A percentile compares a stretch with the other conserved stretches of the same genome.
Evolutionary conservation across 2,329 filamentous ascomycete species (phyloP).

Genomic region (Aureobasidium mangrovei): DNA sequence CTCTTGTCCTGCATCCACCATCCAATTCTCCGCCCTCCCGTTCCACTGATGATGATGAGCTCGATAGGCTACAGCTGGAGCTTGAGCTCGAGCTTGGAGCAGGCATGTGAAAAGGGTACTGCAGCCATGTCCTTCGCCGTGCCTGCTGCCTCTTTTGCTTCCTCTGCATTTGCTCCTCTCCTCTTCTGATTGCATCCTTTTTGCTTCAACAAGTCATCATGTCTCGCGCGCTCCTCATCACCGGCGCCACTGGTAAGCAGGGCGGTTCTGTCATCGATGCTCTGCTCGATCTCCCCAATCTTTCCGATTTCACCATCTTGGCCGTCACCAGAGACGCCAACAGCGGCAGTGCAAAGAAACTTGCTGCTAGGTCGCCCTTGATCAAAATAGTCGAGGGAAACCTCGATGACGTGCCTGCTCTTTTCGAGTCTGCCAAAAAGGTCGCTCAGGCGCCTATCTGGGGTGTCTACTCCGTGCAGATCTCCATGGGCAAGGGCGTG

Average conservation of each 20-base stretch:
- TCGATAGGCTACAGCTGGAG: background rate
- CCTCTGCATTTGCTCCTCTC: background rate
- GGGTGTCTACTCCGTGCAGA: slow-evolving; percentile 55
- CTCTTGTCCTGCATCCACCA: background rate
- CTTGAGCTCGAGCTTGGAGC: background rate
- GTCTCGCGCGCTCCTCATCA: slow-evolving; percentile 36
- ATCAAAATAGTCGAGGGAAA: slow-evolving; percentile 49
- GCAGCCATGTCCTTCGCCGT: slow-evolving; percentile 3
- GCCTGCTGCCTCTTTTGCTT: background rate
- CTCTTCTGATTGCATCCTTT: background rate
- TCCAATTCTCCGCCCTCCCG: background rate
- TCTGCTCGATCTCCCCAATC: slow-evolving; percentile 21
- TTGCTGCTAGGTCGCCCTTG: slow-evolving; percentile 32
- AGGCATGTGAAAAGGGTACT: slow-evolving; percentile 1
- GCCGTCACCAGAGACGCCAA: slow-evolving; percentile 47
- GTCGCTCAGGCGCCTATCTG: slow-evolving; percentile 18
- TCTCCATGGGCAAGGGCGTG: slow-evolving; percentile 36
- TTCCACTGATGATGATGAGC: background rate
- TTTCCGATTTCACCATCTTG: slow-evolving; percentile 40
- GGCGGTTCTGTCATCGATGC: slow-evolving; percentile 36
- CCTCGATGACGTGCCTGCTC: slow-evolving; percentile 38
- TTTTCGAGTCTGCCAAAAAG: slow-evolving; percentile 41
- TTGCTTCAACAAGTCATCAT: slow-evolving; percentile 15
- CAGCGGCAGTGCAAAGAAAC: slow-evolving; percentile 41
- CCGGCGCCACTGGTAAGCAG: slow-evolving; percentile 40